Base-by-base conservation (phyloP, 179 eudicot genomes). In the Camellia oleifera region DNA sequence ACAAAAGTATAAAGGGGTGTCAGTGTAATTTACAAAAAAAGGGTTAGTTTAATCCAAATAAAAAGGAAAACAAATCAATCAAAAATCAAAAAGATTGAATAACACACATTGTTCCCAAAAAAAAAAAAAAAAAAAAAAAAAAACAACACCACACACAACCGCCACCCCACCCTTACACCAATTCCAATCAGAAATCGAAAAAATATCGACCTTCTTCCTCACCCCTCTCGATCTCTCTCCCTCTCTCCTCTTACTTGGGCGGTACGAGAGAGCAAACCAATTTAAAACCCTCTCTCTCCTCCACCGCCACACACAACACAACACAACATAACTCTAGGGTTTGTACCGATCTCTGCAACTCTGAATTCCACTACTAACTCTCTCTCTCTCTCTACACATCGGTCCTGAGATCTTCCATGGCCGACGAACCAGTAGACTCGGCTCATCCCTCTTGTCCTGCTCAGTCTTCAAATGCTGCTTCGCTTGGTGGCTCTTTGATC, bases 401-500 rank as follows among this genome's bases (percentile, higher is more conserved):
- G 71, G 48, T 77, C 12, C 5, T 54, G 66, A 62, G 23, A 54
- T 57, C 48, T 8, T 45, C 76, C 66, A 72, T 73, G 77, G 77
- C 82, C 44, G 71, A 72, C 0, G 77, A 73, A 45, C 63, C 82
- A 11, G 17, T 63, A n/a, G 0, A 60, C 15, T 13, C 77, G 9
- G 40, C 82, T n/a, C 77, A 61, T 1, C 77, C 77, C 23, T 48
- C 46, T 4, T 15, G 60, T 12, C 26, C 52, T 3, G 7, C 69
- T 12, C 13, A 85, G 42, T 72, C 84, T 0, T 75, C 86, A 42
- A 64, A 77, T 66, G 70, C 89, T 23, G 75, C 91, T 10, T 42
- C 94, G 54, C 12, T 92, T 2, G 97, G 97, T 0, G 83, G 79
- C 75, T 88, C 93, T 2, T 93, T 92, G 76, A 91, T 92, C 57